These are phyloP conservation scores for Cladophialophora chaetospira DNA, from an alignment of 2,329 filamentous ascomycete species.

Conservation along the genomic window DNA sequence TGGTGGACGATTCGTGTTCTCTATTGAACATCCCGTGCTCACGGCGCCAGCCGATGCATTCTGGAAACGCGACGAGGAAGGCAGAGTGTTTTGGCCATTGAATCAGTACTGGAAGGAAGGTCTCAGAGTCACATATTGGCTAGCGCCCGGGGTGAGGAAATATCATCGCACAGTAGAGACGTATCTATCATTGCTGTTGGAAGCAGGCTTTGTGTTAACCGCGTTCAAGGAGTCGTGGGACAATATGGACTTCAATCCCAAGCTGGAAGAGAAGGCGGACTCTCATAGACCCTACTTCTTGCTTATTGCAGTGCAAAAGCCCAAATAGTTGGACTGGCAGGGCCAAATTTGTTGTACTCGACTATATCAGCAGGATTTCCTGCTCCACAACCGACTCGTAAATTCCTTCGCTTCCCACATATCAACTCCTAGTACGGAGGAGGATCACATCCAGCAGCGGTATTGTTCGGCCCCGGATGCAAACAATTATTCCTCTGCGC, in stretches of 20 bases:
- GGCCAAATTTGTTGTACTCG: too few relatives aligned
- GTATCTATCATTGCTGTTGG: constrained; percentile 44
- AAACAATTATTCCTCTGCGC: constrained; percentile 15
- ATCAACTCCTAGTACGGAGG: constrained; percentile 9
- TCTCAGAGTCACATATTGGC: constrained; percentile 45
- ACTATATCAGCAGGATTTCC: too few relatives aligned
- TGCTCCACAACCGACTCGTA: too few relatives aligned
- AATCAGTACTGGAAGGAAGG: constrained; percentile 49
- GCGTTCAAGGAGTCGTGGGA: constrained; percentile 43
- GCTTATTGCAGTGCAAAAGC: constrained; percentile 35
- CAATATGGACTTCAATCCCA: constrained; percentile 37
- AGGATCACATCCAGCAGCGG: constrained; percentile 10
- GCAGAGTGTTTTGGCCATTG: constrained; percentile 45
- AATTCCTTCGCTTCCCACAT: too few relatives aligned
- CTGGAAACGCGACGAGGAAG: constrained; percentile 37
- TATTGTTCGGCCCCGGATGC: constrained; percentile 7
- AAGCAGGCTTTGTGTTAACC: constrained; percentile 43
- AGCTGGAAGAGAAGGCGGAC: constrained; percentile 37
- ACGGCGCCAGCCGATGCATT: constrained; percentile 44
- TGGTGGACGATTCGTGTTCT: constrained; percentile 47
- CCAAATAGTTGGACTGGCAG: too few relatives aligned
- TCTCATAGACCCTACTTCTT: constrained; percentile 42
- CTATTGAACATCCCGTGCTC: constrained; percentile 52
- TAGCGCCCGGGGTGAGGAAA: constrained; percentile 48
- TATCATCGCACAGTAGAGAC: constrained; percentile 51